Evolutionary conservation across 768 basidiomycete species (phyloP).

Genomic region (Boletus huronensis): DNA sequence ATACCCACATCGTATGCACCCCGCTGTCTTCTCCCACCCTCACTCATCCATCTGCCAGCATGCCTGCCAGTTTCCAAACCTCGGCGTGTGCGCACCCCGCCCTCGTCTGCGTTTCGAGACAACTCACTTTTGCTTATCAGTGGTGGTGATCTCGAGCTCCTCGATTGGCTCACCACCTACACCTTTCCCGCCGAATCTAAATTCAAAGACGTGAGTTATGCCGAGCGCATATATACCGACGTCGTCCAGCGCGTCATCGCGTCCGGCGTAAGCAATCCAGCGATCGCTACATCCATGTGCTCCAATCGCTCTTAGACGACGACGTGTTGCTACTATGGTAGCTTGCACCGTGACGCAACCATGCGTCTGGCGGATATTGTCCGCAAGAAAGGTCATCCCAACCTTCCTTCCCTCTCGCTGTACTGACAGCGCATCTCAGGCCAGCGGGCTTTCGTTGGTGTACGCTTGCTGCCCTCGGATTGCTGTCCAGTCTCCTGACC

Average conservation of each 20-base stretch:
- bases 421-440: conserved; percentile 38
- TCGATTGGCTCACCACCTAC: conserved; percentile 81
- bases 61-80: conserved; percentile 42
- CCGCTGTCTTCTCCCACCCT: background rate
- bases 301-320: conserved; percentile 56
- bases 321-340: conserved; percentile 89
- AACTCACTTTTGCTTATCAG: conserved; percentile 35
- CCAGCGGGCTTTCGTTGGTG: conserved; percentile 83
- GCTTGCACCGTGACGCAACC: conserved; percentile 75
- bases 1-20: conserved; percentile 80
- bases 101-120: background rate
- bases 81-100: conserved; percentile 30
- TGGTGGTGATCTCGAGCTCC: conserved; percentile 80
- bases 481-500: conserved; percentile 1
- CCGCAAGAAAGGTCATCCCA: conserved; percentile 49
- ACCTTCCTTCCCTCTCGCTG: background rate
- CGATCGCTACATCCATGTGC: background rate
- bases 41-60: conserved; percentile 23
- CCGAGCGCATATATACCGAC: conserved; percentile 59
- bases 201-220: conserved; percentile 69
- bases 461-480: conserved; percentile 36
- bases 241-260: conserved; percentile 72
- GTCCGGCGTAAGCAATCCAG: conserved; percentile 57
- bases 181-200: conserved; percentile 88
- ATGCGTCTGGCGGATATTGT: conserved; percentile 78